phyloP scores from a whole-genome alignment of 176 grass and related monocot genomes.

The Zea mays region DNA sequence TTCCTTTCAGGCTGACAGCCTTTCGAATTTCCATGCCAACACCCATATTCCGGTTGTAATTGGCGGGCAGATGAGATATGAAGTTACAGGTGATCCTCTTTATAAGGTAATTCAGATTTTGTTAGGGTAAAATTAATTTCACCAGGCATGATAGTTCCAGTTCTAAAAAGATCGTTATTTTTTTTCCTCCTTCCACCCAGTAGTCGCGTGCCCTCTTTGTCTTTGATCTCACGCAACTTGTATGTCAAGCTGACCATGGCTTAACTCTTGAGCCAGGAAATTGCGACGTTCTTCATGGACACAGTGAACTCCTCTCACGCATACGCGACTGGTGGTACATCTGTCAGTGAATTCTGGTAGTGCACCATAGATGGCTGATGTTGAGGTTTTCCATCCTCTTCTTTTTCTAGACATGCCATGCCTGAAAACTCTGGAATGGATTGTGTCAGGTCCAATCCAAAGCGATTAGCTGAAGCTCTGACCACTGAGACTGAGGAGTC shows the following conservation, averaged over 20 bases:
- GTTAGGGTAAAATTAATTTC: not conserved
- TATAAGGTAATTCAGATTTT: constrained; percentile 70
- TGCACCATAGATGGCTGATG: not conserved
- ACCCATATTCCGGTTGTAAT: constrained; percentile 91
- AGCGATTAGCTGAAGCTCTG: constrained; percentile 62
- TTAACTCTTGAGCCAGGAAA: constrained; percentile 55
- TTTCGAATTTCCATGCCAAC: constrained; percentile 84
- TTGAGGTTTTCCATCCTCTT: not conserved
- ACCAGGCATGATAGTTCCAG: not conserved
- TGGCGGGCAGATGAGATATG: constrained; percentile 86
- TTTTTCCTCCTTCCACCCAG: not conserved
- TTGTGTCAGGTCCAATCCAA: constrained; percentile 66
- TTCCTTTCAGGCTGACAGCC: constrained; percentile 64
- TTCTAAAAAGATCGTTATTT: not conserved
- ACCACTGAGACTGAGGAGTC: constrained; percentile 87
- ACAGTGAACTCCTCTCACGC: constrained; percentile 84
- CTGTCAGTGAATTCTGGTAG: constrained; percentile 95
- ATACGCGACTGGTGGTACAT: constrained; percentile 89
- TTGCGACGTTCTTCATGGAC: constrained; percentile 79
- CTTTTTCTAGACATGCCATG: not conserved
- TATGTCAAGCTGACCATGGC: not conserved
- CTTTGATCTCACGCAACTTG: not conserved
- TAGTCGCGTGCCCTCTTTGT: not conserved
- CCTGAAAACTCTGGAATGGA: constrained; percentile 17
- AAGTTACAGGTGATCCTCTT: constrained; percentile 84